These are phyloP conservation scores for Syzygium oleosum DNA, from an alignment of 345 rosid species.

Conservation along the genomic window DNA sequence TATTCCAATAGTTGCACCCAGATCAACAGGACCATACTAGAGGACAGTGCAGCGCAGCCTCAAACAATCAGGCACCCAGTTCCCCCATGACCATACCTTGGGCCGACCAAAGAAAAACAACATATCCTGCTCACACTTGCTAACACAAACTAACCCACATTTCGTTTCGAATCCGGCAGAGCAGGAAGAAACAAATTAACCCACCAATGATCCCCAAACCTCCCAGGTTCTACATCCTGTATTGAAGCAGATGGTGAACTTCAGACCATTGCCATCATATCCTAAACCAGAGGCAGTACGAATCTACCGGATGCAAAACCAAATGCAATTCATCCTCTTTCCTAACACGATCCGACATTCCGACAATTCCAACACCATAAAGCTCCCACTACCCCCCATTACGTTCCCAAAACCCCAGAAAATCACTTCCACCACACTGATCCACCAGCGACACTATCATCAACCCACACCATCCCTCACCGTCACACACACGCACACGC, in stretches of 20 bases:
- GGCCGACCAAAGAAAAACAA: neutral
- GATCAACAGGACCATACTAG: neutral
- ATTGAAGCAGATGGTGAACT: neutral
- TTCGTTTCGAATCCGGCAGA: neutral
- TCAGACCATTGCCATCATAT: neutral
- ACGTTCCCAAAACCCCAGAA: neutral
- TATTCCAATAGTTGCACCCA: neutral
- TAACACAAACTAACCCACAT: neutral
- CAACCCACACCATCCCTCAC: neutral
- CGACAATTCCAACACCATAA: neutral
- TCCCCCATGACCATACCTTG: neutral
- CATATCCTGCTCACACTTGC: neutral
- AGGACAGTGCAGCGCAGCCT: neutral
- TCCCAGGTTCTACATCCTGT: neutral
- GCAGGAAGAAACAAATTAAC: neutral
- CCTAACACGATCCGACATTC: neutral
- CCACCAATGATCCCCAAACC: neutral
- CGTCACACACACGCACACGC: neutral
- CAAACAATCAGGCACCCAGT: neutral
- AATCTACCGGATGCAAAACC: neutral
- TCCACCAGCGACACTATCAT: neutral
- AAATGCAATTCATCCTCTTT: neutral
- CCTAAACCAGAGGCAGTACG: neutral
- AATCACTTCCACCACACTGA: neutral
- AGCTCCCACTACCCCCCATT: neutral